phyloP scores from a whole-genome alignment of 1,284 basidiomycete species.

The Somion occarium region DNA sequence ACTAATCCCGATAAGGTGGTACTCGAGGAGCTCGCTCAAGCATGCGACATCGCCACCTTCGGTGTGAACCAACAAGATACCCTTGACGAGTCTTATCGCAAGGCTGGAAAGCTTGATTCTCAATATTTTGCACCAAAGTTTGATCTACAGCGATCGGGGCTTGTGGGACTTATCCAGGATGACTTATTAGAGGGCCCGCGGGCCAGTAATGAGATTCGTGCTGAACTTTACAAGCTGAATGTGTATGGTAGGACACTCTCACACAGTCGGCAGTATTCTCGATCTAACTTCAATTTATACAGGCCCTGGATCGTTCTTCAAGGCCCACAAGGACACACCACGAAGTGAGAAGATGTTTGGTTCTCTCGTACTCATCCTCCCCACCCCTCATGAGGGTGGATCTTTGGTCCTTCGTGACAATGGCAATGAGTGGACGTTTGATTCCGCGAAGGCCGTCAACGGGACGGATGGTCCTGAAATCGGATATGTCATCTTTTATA shows the following conservation, averaged over 20 bases:
- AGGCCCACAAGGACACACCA: conserved; percentile 32
- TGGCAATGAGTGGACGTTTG: conserved; percentile 27
- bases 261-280: not conserved
- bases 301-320: conserved; percentile 31
- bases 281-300: not conserved
- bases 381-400: conserved; percentile 33
- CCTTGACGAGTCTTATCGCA: conserved; percentile 22
- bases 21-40: conserved; percentile 6
- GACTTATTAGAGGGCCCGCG: conserved; percentile 18
- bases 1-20: not conserved
- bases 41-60: conserved; percentile 19
- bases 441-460: conserved; percentile 8
- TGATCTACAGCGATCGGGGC: conserved; percentile 17
- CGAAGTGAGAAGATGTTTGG: conserved; percentile 35
- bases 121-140: conserved; percentile 22
- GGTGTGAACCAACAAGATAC: conserved; percentile 17
- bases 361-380: conserved; percentile 34
- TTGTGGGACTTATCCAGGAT: conserved; percentile 18
- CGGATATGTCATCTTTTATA: conserved; percentile 33
- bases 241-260: conserved; percentile 25
- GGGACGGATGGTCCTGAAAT: conserved; percentile 10
- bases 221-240: conserved; percentile 31
- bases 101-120: conserved; percentile 23
- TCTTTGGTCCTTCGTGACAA: conserved; percentile 20
- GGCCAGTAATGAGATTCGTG: conserved; percentile 12